Evolutionary conservation across 257 asterid species (phyloP), one percentile per base, ranked within the genome.

Genomic region (Cruciata laevipes): DNA sequence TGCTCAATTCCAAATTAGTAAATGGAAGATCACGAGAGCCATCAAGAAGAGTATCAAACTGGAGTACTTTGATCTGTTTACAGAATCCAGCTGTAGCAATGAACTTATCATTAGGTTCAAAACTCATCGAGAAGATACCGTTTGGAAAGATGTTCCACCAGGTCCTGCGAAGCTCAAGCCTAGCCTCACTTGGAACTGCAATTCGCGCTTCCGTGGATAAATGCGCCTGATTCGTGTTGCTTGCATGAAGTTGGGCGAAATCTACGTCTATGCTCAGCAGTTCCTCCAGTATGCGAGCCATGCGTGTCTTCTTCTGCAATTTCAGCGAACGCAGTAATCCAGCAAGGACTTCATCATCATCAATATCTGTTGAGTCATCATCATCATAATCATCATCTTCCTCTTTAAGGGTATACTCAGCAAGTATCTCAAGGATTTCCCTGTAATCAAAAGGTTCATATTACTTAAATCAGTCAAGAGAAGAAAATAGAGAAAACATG

Each of bases 41-140:
- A 74, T 85, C 73, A 40, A 85, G 82, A 63, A 93, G 90, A 60
- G 95, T 57, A 63, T 71, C 74, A 73, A 78, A 88, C 73, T 93
- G 97, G 59, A 82, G 88, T 74, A 93, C 77, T 67, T 88, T 84
- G 25, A 93, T 86, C 85, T 88, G 88, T 81, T 80, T 93, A 0
- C 95, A 86, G 71, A 85, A 88, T 75, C 95, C 90, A 69, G 90
- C 99, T 37, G 96, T 71, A 75, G 99, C 99, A 69, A 93, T 79
- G 68, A 81, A 88, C 70, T 85, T 88, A 80, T 87, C 97, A 67
- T 88, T 96, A 53, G 95, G 87, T 74, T 93, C 96, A 76, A 93
- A 88, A 82, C 97, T 88, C 82, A 93, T 76, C 53, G 96, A 85
- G 76, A 90, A 83, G 65, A 93, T 83, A 69, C 86, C 96, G 71